Evolutionary conservation across 2,329 filamentous ascomycete species (phyloP), one percentile per base, ranked within the genome.

Genomic region (Nemania bipapillata): DNA sequence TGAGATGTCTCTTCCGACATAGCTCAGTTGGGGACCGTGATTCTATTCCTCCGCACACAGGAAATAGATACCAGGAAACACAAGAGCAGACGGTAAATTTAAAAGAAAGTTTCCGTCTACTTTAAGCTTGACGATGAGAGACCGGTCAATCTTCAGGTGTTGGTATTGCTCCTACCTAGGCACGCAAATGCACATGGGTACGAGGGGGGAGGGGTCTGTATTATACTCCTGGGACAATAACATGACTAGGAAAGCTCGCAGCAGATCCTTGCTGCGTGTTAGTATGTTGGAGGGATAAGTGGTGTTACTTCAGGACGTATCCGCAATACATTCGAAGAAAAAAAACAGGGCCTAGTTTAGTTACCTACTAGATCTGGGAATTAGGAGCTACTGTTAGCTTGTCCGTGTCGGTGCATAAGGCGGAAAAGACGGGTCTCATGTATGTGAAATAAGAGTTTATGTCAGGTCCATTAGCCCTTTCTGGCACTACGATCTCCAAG

Each of bases 1-100:
- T 68, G 66, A 52, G 67, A 9, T 56, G 56, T 47, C 55, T 70
- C 68, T 45, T 71, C 75, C 50, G 72, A 72, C 75, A 76, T 75
- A 22, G 40, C 58, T 60, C 45, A 22, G 35, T 61, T 12, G 32
- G 20, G 47, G 28, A 47, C 47, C 37, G 35, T 12, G n/a, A 20
- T 17, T 24, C 17, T 49, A 11, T 22, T 40, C 55, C 37, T n/a
- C 30, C 15, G 49, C 32, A 11, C 12, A n/a, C 17, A 20, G 20
- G 37, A 40, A 55, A 40, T 20, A 3, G 26, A 22, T 15, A 35
- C 12, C 22, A 17, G 17, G 24, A 12, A 56, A 57, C 11, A 30
- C n/a, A 60, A 63, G 6, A 47, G 20, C 7, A 35, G 28, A 26
- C 28, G 28, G 37, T 24, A 59, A 28, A 11, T n/a, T 20, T 45